Base-by-base conservation (phyloP, 208 protist species). In the Trypanosoma lewisi region DNA sequence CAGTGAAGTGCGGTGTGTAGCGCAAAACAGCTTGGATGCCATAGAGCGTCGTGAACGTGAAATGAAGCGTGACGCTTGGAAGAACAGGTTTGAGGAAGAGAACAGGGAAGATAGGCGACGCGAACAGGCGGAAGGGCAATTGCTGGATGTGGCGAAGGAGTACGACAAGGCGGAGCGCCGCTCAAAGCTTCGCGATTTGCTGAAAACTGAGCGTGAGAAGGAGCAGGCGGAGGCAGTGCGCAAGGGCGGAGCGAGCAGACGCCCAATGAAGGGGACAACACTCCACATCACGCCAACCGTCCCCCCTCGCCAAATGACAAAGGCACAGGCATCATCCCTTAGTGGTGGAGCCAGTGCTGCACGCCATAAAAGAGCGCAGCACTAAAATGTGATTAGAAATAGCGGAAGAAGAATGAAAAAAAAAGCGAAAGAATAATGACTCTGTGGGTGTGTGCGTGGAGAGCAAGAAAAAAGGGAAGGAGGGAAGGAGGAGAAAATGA, bases 71-170 rank as follows among this genome's bases (percentile, higher is more conserved):
- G 64, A 75, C 28, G 39, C 52, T 0, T 34, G 59, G 0, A 65
- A 50, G 23, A 33, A 42, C 0, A 71, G 65, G 28, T 21, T 77
- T 21, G 70, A 81, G 31, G 70, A 82, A 16, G 77, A 83, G 36
- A 82, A 83, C 57, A 63, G 44, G 36, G 76, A 83, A 47, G 87
- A 96, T 69, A 54, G 63, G 36, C 63, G 75, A 25, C 82, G 85
- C 4, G 90, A 93, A 69, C 73, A 80, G 62, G 64, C 72, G 7
- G 87, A 96, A 59, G 71, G 84, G 47, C 54, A 72, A 4, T 78
- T 96, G 73, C 61, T 96, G 8, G 87, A 96, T 52, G 60, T 84
- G 34, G 87, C 90, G 4, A 96, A 96, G 70, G 90, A 96, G 55
- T 85, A 67, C 5, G 90, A 96, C 59, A 96, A 94, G 70, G 85